Evolutionary conservation across 1,139 yeast genomes (phyloP).

Genomic region (Candida sp.): DNA sequence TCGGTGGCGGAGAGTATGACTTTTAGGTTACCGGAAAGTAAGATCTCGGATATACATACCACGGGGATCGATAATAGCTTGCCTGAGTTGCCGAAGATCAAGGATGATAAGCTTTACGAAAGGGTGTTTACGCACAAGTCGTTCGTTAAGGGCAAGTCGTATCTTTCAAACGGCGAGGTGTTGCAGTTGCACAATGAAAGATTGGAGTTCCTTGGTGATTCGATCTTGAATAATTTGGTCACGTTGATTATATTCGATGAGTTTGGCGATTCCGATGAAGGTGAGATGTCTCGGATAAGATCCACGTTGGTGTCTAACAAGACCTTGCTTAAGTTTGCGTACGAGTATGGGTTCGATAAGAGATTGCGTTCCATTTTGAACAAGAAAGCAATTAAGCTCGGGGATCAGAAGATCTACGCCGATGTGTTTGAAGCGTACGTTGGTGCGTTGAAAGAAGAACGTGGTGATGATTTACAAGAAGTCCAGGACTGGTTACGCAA

Average conservation of each 20-base stretch:
- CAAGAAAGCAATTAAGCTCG: slow-evolving; percentile 35
- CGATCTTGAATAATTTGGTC: slow-evolving; percentile 75
- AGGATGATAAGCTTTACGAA: slow-evolving; percentile 59
- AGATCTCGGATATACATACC: slow-evolving; percentile 15
- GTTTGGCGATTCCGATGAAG: slow-evolving; percentile 80
- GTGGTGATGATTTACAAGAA: slow-evolving; percentile 45
- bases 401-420: slow-evolving; percentile 62
- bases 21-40: slow-evolving; percentile 15
- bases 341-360: slow-evolving; percentile 70
- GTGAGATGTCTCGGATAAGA: slow-evolving; percentile 76
- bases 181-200: slow-evolving; percentile 82
- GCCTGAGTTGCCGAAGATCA: slow-evolving; percentile 75
- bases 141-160: slow-evolving; percentile 60
- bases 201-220: slow-evolving; percentile 92
- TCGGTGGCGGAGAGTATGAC: not conserved
- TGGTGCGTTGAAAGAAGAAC: slow-evolving; percentile 79
- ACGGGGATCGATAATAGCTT: slow-evolving; percentile 32
- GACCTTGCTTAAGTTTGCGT: slow-evolving; percentile 72
- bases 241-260: slow-evolving; percentile 68
- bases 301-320: slow-evolving; percentile 76
- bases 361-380: slow-evolving; percentile 54
- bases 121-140: slow-evolving; percentile 89
- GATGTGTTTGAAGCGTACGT: slow-evolving; percentile 92
- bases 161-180: slow-evolving; percentile 59
- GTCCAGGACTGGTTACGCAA: slow-evolving; percentile 65